phyloP scores from a whole-genome alignment of 2,329 filamentous ascomycete species.

The Penicillium corylophilum region DNA sequence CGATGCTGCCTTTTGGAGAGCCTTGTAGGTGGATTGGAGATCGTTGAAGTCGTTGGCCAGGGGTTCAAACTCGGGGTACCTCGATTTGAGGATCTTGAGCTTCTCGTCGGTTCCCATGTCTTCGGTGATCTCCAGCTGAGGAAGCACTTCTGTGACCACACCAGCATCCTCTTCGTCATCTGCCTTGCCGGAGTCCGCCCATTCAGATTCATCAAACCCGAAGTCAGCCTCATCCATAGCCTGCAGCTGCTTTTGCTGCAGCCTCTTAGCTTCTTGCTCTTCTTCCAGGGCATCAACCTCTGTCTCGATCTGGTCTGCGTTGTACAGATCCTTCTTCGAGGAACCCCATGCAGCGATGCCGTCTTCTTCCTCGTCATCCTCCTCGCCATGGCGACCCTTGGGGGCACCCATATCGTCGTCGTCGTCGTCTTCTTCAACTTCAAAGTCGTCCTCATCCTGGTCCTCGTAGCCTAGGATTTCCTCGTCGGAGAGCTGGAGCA shows the following conservation, averaged over 20 bases:
- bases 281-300: constrained; percentile 80
- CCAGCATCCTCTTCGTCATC: constrained; percentile 50
- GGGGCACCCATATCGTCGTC: constrained; percentile 28
- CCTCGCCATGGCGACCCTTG: constrained; percentile 22
- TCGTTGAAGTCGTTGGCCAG: constrained; percentile 75
- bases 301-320: constrained; percentile 74
- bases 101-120: constrained; percentile 75
- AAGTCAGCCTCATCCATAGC: constrained; percentile 92
- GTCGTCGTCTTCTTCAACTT: constrained; percentile 40
- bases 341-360: constrained; percentile 77
- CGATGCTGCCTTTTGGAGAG: constrained; percentile 59
- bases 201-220: constrained; percentile 85
- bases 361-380: constrained; percentile 49
- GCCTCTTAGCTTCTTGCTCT: constrained; percentile 80
- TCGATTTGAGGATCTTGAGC: constrained; percentile 69
- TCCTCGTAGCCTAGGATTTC: constrained; percentile 58
- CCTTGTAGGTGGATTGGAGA: constrained; percentile 63
- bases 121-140: constrained; percentile 76
- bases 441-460: constrained; percentile 44
- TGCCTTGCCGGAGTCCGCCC: constrained; percentile 60
- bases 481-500: constrained; percentile 61
- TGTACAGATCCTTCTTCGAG: constrained; percentile 87
- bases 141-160: constrained; percentile 81
- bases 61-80: constrained; percentile 91
- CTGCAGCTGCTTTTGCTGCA: constrained; percentile 88